Base-by-base conservation (phyloP, 106 monocot genomes). In the Apostasia shenzhenica region DNA sequence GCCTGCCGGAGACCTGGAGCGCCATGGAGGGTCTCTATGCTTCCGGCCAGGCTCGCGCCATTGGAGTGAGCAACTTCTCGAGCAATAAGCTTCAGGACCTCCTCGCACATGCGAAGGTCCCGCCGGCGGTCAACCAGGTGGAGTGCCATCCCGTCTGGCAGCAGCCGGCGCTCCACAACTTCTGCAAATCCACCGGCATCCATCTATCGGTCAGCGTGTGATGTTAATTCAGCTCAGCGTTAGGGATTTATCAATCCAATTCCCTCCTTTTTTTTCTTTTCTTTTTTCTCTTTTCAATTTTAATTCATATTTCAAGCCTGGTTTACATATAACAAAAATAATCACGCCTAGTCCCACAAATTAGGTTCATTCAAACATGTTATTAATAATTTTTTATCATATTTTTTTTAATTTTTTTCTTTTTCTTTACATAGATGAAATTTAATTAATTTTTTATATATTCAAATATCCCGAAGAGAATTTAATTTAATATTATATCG, bases 111-210 rank as follows among this genome's bases (percentile, higher is more conserved):
- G 78, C 83, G 11, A 78, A 71, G 55, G 81, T 84, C 37, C 74
- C 81, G 0, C 90, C 90, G 10, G 90, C 90, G 0, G 86, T 91
- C 14, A 91, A 91, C 68, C 90, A 91, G 66, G 90, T 86, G 6
- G 90, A 91, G 55, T 91, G 90, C 49, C 86, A 91, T 59, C 86
- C 84, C 0, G 70, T 76, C 3, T 91, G 90, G 90, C 90, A 91
- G 76, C 90, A 91, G 67, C 68, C 77, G 9, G 67, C 69, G 53
- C 86, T 90, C 26, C 86, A 79, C n/a, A 70, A 81, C 54, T 79
- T 86, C 13, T 90, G 86, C 71, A 26, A 67, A 61, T 86, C 90
- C 13, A 79, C 53, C 1, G 81, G 81, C 65, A 72, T 90, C 67
- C 90, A 86, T 76, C 83, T 90, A 42, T 84, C 90, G 38, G 89